Evolutionary conservation across 768 basidiomycete genomes (phyloP), one percentile per base, ranked within the genome.

Genomic region (Multifurca ochricompacta): DNA sequence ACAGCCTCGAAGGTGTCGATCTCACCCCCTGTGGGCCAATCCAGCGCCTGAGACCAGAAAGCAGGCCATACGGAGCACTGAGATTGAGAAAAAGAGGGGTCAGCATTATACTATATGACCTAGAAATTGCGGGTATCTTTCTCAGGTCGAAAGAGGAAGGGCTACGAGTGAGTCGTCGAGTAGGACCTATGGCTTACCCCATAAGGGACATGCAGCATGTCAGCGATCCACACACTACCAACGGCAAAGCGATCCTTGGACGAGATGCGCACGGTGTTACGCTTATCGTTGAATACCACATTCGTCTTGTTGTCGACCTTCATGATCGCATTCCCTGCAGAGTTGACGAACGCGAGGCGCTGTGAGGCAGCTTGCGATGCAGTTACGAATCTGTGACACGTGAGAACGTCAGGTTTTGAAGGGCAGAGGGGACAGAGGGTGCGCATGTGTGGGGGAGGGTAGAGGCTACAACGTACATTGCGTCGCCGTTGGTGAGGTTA

Each of bases 1-100:
- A 92, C 83, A 31, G 82, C 85, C 66, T 93, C 90, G 54, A 92
- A 79, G 9, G 85, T 86, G 66, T 92, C 91, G 57, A 68, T 74
- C 60, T 69, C 77, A 67, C 79, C 82, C 58, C 83, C 83, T 11
- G 65, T 64, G 2, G 85, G 85, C 84, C 85, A 86, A 18, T 68
- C 62, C 10, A 73, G 67, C 1, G 82, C 76, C 63, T 80, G 77
- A 56, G 71, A 70, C 74, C 71, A 80, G 74, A 77, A 82, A 19
- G 81, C 80, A 14, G 83, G 81, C 83, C 84, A 85, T 25, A 83
- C 83, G 6, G 83, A 82, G 62, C 84, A 85, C 83, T 85, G 37
- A 21, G 37, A 23, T 1, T 6, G 6, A 14, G 16, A 7, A 16
- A 9, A n/a, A 27, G 10, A 39, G 16, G 6, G 3, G n/a, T 53